phyloP scores from a whole-genome alignment of 495 filamentous ascomycete genomes.

The Lentithecium fluviatile region DNA sequence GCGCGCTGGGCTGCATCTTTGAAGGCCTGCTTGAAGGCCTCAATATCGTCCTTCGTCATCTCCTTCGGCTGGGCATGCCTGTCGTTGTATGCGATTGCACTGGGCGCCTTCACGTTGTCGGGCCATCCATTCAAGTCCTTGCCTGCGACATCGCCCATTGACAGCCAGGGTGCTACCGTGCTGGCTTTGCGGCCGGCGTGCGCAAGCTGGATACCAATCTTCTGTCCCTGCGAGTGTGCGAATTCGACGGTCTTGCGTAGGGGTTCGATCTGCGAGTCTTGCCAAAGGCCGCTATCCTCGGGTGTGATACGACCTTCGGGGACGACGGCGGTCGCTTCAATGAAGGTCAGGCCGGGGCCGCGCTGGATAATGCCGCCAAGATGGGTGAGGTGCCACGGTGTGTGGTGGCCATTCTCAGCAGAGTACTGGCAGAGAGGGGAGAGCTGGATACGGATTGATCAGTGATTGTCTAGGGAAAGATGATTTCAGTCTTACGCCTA shows the following conservation, averaged over 20 bases:
- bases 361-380: slow-evolving; percentile 63
- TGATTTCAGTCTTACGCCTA: slow-evolving; percentile 56
- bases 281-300: slow-evolving; percentile 68
- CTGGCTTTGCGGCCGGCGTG: slow-evolving; percentile 76
- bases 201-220: slow-evolving; percentile 69
- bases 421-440: slow-evolving; percentile 71
- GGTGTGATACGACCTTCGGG: slow-evolving; percentile 71
- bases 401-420: slow-evolving; percentile 64
- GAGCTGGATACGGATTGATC: slow-evolving; percentile 29
- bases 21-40: slow-evolving; percentile 61
- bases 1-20: slow-evolving; percentile 59
- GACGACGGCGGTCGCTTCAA: slow-evolving; percentile 68
- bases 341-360: slow-evolving; percentile 62
- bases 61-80: slow-evolving; percentile 53
- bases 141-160: slow-evolving; percentile 47
- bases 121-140: slow-evolving; percentile 62
- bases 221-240: slow-evolving; percentile 59
- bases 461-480: too few species aligned
- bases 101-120: slow-evolving; percentile 62
- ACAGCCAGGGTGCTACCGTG: slow-evolving; percentile 61
- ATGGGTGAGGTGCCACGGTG: slow-evolving; percentile 67
- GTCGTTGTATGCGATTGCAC: slow-evolving; percentile 50
- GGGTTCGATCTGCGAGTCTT: slow-evolving; percentile 64
- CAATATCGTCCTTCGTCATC: slow-evolving; percentile 62
- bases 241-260: slow-evolving; percentile 63